Conservation (phyloP, 176 grass and related monocot species). For the Panicum miliaceum region DNA sequence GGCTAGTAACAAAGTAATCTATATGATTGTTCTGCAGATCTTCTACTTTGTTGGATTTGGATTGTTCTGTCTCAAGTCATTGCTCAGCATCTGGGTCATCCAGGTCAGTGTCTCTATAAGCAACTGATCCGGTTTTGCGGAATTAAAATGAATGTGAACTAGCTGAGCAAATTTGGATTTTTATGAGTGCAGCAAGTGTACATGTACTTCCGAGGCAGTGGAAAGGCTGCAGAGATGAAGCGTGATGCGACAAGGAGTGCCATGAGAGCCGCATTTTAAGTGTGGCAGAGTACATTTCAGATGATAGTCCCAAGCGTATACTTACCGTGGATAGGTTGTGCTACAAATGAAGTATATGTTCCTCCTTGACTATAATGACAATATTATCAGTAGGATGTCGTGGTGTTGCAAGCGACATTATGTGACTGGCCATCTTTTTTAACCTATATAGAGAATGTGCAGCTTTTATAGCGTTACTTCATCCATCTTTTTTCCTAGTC, state of each 20-base stretch:
- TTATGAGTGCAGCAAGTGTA: slow-evolving; percentile 79
- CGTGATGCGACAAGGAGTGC: slow-evolving; percentile 75
- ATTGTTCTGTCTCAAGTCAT: slow-evolving; percentile 83
- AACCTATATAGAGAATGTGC: slow-evolving; percentile 46
- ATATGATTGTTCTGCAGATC: slow-evolving; percentile 58
- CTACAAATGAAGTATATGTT: slow-evolving; percentile 29
- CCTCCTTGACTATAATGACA: slow-evolving; percentile 22
- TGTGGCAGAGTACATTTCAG: slow-evolving; percentile 8
- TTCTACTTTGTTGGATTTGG: slow-evolving; percentile 98
- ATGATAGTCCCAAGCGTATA: slow-evolving; percentile 32
- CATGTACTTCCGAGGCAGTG: slow-evolving; percentile 97
- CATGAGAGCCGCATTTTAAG: slow-evolving; percentile 82
- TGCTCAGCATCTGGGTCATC: slow-evolving; percentile 97
- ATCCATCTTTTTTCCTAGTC: not conserved
- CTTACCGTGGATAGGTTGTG: slow-evolving; percentile 26
- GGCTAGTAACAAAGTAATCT: slow-evolving; percentile 24
- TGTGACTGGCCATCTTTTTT: not conserved
- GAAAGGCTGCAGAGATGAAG: slow-evolving; percentile 86
- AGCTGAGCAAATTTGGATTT: slow-evolving; percentile 35
- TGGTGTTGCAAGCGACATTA: slow-evolving; percentile 32
- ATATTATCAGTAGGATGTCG: slow-evolving; percentile 39
- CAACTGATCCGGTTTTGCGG: not conserved
- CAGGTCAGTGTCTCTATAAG: slow-evolving; percentile 60
- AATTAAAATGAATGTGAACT: slow-evolving; percentile 1
- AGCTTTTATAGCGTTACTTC: slow-evolving; percentile 14